Base-by-base conservation (phyloP, 1,284 basidiomycete species). In the Mycosarcoma maydis region DNA sequence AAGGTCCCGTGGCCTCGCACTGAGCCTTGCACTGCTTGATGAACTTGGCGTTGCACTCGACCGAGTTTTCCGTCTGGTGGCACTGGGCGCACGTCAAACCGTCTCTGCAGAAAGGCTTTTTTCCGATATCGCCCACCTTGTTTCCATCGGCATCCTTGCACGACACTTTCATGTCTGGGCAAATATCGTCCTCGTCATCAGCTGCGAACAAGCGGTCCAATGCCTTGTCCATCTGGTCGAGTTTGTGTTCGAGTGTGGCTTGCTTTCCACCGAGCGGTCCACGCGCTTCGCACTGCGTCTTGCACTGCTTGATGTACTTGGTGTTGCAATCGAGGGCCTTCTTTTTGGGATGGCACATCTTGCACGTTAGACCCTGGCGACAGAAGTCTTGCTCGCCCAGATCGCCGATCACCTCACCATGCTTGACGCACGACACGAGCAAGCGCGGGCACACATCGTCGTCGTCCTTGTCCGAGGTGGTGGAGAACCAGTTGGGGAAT, bases 261-360 rank as follows among this genome's bases (percentile, higher is more conserved):
- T 26, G 19, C 32, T 65, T 70, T 17, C 70, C 70, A 26, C 70
- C 70, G 13, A 73, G 70, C 3, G 70, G 70, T 11, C 70, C 70
- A n/a, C 51, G 60, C 3, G 70, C 70, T 5, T 30, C 33, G 52
- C 70, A 73, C 22, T 58, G 52, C 2, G 60, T 38, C 17, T 46
- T 41, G 40, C 70, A 73, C 37, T 73, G 54, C 6, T 48, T 54
- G 40, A 64, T 37, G 48, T 49, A 69, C 53, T 68, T 68, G 33
- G 61, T 52, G 57, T 73, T 73, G 70, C 70, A 73, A 32, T 73
- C 65, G 7, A 68, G 60, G 6, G 59, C 11, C 50, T 69, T 68
- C 34, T 72, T 67, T 27, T 59, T 72, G 17, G 55, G 59, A 30
- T 62, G 30, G 53, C 58, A 54, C 42, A 59, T 58, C 19, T 43